Conservation (phyloP, 352 stramenopile species). For the Globisporangium sylvaticum region DNA sequence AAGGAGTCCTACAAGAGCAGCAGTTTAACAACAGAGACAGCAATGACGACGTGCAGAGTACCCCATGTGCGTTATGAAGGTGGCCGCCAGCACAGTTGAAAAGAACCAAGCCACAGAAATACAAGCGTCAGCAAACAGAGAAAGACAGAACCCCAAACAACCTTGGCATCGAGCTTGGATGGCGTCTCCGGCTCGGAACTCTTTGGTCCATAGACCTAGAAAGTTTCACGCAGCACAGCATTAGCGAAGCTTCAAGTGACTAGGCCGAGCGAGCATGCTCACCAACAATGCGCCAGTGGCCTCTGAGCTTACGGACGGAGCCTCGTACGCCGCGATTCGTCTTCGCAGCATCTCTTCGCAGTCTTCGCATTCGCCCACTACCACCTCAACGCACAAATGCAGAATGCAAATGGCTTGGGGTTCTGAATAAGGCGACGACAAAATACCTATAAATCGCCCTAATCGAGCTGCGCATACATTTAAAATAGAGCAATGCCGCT, state of each 20-base stretch:
- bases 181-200: conserved; percentile 5
- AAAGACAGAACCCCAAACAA: not conserved
- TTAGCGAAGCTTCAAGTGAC: not conserved
- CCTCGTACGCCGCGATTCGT: conserved; percentile 14
- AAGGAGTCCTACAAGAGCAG: conserved; percentile 19
- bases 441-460: not conserved
- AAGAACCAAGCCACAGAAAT: not conserved
- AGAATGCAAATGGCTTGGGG: not conserved
- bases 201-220: not conserved
- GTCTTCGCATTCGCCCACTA: not conserved
- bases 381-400: not conserved
- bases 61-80: not conserved
- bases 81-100: not conserved
- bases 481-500: not conserved
- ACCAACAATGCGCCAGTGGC: not conserved
- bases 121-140: not conserved
- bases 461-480: not conserved
- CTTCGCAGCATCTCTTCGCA: conserved; percentile 7
- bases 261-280: not conserved
- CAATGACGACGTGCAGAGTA: not conserved
- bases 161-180: conserved; percentile 11
- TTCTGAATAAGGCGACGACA: not conserved
- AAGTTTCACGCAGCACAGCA: not conserved
- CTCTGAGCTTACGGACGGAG: conserved; percentile 3
- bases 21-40: not conserved